Conservation (phyloP, 139 green algal species). For the Volvox africanus region DNA sequence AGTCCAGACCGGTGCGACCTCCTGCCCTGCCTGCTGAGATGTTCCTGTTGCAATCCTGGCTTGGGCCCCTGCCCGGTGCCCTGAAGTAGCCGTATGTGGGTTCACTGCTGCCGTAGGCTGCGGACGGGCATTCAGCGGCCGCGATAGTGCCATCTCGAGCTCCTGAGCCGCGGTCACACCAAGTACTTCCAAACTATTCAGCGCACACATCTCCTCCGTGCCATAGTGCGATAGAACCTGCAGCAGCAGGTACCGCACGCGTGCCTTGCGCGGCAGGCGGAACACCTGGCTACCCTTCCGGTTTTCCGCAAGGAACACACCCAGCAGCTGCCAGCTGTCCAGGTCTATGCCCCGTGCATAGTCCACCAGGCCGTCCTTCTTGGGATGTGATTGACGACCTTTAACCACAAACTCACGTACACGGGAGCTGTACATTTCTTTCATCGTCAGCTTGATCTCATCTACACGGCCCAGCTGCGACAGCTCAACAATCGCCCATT, state of each 20-base stretch:
- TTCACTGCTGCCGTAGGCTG: background rate
- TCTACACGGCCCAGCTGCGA: conserved; percentile 75
- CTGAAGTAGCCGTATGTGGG: background rate
- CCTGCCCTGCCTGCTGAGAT: background rate
- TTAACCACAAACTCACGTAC: conserved; percentile 71
- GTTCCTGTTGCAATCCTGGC: background rate
- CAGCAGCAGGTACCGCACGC: conserved; percentile 83
- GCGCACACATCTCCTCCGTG: conserved; percentile 85
- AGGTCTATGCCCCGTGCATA: conserved; percentile 60
- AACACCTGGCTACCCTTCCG: conserved; percentile 83
- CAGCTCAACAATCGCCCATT: conserved; percentile 91
- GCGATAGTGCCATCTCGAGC: conserved; percentile 79
- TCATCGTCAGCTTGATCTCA: conserved; percentile 75
- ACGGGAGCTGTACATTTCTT: conserved; percentile 86
- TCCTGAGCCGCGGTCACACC: conserved; percentile 87
- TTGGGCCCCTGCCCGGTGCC: background rate
- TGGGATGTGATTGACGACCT: conserved; percentile 61
- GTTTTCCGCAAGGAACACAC: conserved; percentile 82
- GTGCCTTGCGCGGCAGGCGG: conserved; percentile 48
- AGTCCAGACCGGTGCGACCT: background rate
- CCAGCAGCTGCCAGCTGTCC: conserved; percentile 79
- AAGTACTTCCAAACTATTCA: conserved; percentile 85
- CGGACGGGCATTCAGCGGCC: conserved; percentile 38
- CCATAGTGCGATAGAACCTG: conserved; percentile 79
- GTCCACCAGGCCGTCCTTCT: conserved; percentile 63